Conservation (phyloP, 2,329 filamentous ascomycete genomes). For the Eutypa lata region DNA sequence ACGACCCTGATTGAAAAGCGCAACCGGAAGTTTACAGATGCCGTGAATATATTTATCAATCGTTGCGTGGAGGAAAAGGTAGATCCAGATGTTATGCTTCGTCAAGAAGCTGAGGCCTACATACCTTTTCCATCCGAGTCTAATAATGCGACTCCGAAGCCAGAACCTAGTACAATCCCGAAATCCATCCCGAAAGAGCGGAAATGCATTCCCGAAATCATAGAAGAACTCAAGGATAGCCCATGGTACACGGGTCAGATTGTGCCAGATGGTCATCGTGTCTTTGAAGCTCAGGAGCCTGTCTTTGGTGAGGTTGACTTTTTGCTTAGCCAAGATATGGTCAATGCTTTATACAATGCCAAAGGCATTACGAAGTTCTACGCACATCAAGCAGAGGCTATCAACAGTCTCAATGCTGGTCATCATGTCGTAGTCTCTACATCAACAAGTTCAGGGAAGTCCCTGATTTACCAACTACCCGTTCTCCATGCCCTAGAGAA, state of each 20-base stretch:
- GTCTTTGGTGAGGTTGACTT: conserved; percentile 84
- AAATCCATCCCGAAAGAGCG: conserved; percentile 75
- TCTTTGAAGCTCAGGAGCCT: conserved; percentile 81
- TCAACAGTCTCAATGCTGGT: conserved; percentile 81
- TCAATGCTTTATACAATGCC: conserved; percentile 95
- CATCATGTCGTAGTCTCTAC: conserved; percentile 89
- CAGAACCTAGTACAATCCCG: conserved; percentile 51
- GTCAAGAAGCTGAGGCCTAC: conserved; percentile 53
- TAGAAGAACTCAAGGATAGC: conserved; percentile 75
- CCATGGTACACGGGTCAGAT: conserved; percentile 92
- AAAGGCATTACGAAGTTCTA: conserved; percentile 84
- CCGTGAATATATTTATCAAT: conserved; percentile 74
- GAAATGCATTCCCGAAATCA: conserved; percentile 77
- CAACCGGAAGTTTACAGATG: conserved; percentile 76
- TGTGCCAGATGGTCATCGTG: conserved; percentile 86
- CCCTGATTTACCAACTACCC: conserved; percentile 94
- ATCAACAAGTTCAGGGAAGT: conserved; percentile 95
- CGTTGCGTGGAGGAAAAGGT: conserved; percentile 61
- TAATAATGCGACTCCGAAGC: conserved; percentile 26
- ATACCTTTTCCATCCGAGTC: conserved; percentile 59
- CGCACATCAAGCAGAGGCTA: conserved; percentile 87
- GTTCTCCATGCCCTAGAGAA: conserved; percentile 83
- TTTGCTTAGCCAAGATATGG: conserved; percentile 80
- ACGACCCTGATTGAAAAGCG: conserved; percentile 83
- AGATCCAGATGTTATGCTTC: conserved; percentile 67